phyloP scores from a whole-genome alignment of 2,329 filamentous ascomycete species.

The Esteya vermicola region DNA sequence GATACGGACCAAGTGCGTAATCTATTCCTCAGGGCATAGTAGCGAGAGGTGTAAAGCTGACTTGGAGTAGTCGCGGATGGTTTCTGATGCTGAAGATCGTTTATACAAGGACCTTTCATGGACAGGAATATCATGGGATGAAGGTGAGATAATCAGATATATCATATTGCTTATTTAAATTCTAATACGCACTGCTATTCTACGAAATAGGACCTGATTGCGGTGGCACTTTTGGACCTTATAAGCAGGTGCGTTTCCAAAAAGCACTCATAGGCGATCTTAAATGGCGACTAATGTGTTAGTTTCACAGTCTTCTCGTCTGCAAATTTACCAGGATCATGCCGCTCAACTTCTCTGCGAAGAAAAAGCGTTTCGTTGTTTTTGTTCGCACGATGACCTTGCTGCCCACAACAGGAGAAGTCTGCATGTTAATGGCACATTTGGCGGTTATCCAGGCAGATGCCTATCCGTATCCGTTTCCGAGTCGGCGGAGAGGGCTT shows the following conservation, averaged over 20 bases:
- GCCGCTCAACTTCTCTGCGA: conserved; percentile 52
- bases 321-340: conserved; percentile 57
- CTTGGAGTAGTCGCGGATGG: conserved; percentile 55
- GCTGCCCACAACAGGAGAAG: conserved; percentile 50
- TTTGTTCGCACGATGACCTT: conserved; percentile 64
- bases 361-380: conserved; percentile 80
- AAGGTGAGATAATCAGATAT: conserved; percentile 38
- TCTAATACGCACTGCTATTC: conserved; percentile 7
- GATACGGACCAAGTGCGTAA: conserved; percentile 72
- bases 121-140: conserved; percentile 87
- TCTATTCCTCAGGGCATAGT: too few species aligned
- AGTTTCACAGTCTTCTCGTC: conserved; percentile 55
- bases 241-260: conserved; percentile 51
- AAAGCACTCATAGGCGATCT: too few species aligned
- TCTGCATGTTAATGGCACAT: conserved; percentile 33
- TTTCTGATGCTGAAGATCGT: conserved; percentile 63
- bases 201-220: conserved; percentile 53
- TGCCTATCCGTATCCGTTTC: conserved; percentile 53
- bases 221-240: conserved; percentile 72
- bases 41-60: not conserved
- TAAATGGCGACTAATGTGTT: not conserved
- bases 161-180: too few species aligned
- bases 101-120: conserved; percentile 72
- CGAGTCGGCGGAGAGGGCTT: conserved; percentile 58
- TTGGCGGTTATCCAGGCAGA: conserved; percentile 41